Percentiles rank a stretch among this genome's conserved stretches.
phyloP scores from a whole-genome alignment of 768 basidiomycete species.

The Tylopilus sp. region DNA sequence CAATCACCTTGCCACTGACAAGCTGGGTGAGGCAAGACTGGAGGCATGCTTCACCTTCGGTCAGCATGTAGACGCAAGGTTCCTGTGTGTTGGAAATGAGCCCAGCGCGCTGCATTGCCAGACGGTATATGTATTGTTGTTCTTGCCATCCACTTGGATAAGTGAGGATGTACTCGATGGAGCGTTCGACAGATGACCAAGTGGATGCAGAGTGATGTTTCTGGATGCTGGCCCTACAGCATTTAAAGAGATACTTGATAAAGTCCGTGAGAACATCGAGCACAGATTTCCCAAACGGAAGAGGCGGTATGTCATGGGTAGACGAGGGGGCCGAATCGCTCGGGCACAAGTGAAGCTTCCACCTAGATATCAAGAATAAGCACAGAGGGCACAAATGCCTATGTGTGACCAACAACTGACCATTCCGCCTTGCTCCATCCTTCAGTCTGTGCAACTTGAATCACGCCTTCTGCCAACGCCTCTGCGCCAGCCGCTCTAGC shows the following conservation, averaged over 20 bases:
- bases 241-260: background rate
- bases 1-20: background rate
- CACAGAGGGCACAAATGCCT: too few species aligned
- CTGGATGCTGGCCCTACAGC: background rate
- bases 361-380: background rate
- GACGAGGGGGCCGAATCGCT: background rate
- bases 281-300: background rate
- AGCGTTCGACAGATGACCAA: background rate
- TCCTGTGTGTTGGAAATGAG: conserved; percentile 14
- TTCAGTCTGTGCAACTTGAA: background rate
- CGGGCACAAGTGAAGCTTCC: background rate
- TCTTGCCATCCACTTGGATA: conserved; percentile 14
- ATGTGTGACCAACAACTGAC: background rate
- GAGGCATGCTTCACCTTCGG: background rate
- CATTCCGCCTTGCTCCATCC: background rate
- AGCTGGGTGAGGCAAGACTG: background rate
- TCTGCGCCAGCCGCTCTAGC: background rate
- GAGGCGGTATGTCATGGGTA: background rate
- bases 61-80: conserved; percentile 8
- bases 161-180: conserved; percentile 9
- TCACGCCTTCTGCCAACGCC: background rate
- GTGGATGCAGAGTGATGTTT: background rate
- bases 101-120: conserved; percentile 16
- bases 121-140: conserved; percentile 15
- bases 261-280: background rate